Evolutionary conservation across 192 early-diverging fungal genomes (phyloP), one percentile per base, ranked within the genome.

Genomic region (Dissophora ornata): DNA sequence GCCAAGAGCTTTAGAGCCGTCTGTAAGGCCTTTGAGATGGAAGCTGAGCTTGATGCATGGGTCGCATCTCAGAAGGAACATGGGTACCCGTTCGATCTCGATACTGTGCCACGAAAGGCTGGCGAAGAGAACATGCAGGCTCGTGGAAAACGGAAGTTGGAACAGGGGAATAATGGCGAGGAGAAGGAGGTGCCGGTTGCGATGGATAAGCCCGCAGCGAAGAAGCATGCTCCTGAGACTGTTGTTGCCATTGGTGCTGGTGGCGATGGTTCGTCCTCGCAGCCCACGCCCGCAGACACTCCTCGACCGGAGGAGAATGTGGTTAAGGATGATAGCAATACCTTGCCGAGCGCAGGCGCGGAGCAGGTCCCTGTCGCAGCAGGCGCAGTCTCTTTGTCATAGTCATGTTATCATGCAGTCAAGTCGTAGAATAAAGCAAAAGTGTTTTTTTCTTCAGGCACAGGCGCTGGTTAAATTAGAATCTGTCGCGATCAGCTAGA

Each of bases 1-100:
- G 55, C 89, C 19, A 88, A 89, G 53, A 75, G 69, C 19, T 82
- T 88, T 62, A 61, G 78, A 50, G 80, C 77, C 4, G 65, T 92
- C 55, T 92, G 89, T 25, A 55, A 67, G 48, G 73, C 58, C 16
- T 50, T 77, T 56, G 64, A 54, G 0, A 77, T 77, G 64, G 64
- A 67, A 30, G 30, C 10, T 7, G 73, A 77, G n/a, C 36, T 77
- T 21, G 64, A 77, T 45, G 64, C 52, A 5, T 77, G 73, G 73
- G 44, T 48, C 33, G 40, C 57, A 16, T 62, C 53, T 11, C 73
- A 77, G 42, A 33, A 48, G 28, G 65, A 33, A 30, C 21, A 67
- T 3, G 73, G 73, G 1, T 77, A 49, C 36, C 73, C 73, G 4
- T 49, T 44, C 0, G 73, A 77, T 52, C 22, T 77, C 46, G 73